Percentiles rank a stretch among this genome's conserved stretches.
Evolutionary conservation across 345 rosid species (phyloP).

Genomic region (Melaleuca alternifolia): DNA sequence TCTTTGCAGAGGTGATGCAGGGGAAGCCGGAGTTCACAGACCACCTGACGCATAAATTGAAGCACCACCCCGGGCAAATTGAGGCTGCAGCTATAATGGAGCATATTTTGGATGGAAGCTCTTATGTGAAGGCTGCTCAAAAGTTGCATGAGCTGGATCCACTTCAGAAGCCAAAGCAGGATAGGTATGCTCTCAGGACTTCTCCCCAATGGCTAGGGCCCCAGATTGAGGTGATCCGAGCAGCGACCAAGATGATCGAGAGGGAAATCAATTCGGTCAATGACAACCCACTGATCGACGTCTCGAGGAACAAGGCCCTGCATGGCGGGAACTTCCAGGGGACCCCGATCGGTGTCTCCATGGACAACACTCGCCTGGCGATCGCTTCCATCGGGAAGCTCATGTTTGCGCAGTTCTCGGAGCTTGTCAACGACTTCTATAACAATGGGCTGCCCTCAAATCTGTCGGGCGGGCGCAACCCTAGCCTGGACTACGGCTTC

Average conservation of each 20-base stretch:
- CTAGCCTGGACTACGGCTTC: slow-evolving; percentile 25
- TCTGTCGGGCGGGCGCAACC: slow-evolving; percentile 17
- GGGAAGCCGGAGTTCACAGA: slow-evolving; percentile 23
- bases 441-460: slow-evolving; percentile 26
- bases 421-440: slow-evolving; percentile 24
- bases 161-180: slow-evolving; percentile 20
- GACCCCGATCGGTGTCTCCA: slow-evolving; percentile 23
- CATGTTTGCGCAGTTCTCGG: slow-evolving; percentile 16
- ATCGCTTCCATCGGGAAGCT: slow-evolving; percentile 13
- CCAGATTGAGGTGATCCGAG: slow-evolving; percentile 13
- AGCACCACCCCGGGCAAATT: slow-evolving; percentile 29
- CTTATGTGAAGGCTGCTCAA: slow-evolving; percentile 10
- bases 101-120: slow-evolving; percentile 16
- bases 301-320: slow-evolving; percentile 13
- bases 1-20: slow-evolving; percentile 19
- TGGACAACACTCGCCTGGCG: slow-evolving; percentile 19
- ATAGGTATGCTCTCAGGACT: slow-evolving; percentile 18
- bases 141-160: slow-evolving; percentile 15
- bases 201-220: slow-evolving; percentile 15
- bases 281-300: slow-evolving; percentile 11
- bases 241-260: slow-evolving; percentile 15
- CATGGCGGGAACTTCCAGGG: slow-evolving; percentile 31
- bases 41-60: slow-evolving; percentile 18
- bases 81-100: slow-evolving; percentile 26
- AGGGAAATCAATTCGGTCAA: slow-evolving; percentile 22